Evolutionary conservation across 768 basidiomycete species (phyloP), one percentile per base, ranked within the genome.

Genomic region (Amanita phalloides): DNA sequence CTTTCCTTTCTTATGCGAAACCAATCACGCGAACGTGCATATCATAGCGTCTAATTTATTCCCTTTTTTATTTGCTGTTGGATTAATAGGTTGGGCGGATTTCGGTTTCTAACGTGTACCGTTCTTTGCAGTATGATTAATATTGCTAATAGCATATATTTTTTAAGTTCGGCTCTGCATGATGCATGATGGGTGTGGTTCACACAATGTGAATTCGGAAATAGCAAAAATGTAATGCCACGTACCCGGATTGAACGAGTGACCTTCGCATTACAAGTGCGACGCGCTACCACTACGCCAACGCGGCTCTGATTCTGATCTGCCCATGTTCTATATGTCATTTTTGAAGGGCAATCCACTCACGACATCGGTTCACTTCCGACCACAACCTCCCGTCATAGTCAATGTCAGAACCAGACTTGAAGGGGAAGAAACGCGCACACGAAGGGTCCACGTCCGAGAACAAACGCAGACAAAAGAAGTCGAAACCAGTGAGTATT

Each of bases 401-500:
- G 10, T 10, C 10, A 10, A 46, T 46, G 45, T 7, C 47, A 37
- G 43, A 25, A 11, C n/a, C 42, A 32, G 42, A 45, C 8, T 20
- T 7, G 14, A 42, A 30, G 25, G 39, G 32, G 1, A 41, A 50
- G 33, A 51, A 51, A 44, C 49, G 49, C 25, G 39, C 10, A 7
- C 21, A 41, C 30, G 38, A 51, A 33, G 50, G 43, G 11, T 51
- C 50, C 3, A 13, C 21, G 26, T 26, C 10, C 7, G 50, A 51
- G 8, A 37, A 25, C 30, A 51, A 25, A 36, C 30, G 26, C n/a
- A 66, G 64, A 47, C 76, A 74, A 62, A 76, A 72, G 62, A 78
- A 74, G 57, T 77, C 76, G 55, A 70, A 72, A 39, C 75, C 78
- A 45, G 78, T 79, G 58, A 62, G 73, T 32, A 62, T 72, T 28